phyloP scores from a whole-genome alignment of 148 eudicot genomes.

The Spergularia bocconei region DNA sequence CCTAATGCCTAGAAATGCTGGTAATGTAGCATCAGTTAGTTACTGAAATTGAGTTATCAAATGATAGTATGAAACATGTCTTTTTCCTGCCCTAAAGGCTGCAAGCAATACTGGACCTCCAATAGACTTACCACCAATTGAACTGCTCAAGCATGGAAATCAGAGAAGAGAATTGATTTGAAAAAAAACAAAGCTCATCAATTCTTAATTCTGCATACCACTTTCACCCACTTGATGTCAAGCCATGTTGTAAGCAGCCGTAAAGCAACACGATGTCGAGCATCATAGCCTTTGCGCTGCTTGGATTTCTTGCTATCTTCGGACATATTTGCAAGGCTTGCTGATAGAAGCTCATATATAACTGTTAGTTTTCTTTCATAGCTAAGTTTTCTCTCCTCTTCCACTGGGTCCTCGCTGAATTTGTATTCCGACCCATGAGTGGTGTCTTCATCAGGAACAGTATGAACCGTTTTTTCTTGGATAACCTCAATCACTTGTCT shows the following conservation, averaged over 20 bases:
- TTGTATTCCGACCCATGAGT: constrained; percentile 34
- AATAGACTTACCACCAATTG: too few relatives aligned
- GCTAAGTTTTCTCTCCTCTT: constrained; percentile 63
- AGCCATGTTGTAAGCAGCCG: constrained; percentile 89
- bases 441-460: constrained; percentile 31
- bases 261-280: constrained; percentile 86
- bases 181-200: too few relatives aligned
- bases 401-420: constrained; percentile 48
- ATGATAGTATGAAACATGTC: neutral
- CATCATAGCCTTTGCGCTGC: constrained; percentile 78
- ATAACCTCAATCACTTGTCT: constrained; percentile 31
- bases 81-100: neutral
- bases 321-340: constrained; percentile 79
- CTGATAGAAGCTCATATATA: constrained; percentile 87
- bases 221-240: constrained; percentile 71
- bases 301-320: constrained; percentile 46
- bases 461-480: constrained; percentile 27
- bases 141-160: neutral
- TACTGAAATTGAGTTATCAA: neutral
- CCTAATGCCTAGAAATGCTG: constrained; percentile 9
- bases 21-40: neutral
- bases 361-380: constrained; percentile 68
- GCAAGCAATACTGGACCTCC: neutral
- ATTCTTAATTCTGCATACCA: constrained; percentile 44
- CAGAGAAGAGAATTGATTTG: neutral